Conservation (phyloP, 352 stramenopile species). For the Phytopythium delawarense region DNA sequence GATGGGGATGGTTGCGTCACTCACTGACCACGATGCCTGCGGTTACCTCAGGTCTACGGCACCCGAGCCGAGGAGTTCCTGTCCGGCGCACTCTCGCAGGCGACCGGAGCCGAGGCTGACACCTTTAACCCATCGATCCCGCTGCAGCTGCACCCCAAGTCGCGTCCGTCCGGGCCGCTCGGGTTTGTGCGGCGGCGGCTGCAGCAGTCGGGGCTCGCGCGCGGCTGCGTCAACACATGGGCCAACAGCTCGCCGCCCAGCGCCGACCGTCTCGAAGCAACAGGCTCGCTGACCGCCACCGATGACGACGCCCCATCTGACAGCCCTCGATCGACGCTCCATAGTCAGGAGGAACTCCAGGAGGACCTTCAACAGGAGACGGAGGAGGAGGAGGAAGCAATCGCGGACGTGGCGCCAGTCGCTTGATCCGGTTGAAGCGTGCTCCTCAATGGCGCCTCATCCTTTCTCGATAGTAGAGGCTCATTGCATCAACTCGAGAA, state of each 20-base stretch:
- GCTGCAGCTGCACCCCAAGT: slow-evolving; percentile 3
- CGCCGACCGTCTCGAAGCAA: slow-evolving; percentile 9
- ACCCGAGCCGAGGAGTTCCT: slow-evolving; percentile 55
- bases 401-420: neutral
- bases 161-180: slow-evolving; percentile 19
- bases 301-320: neutral
- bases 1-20: neutral
- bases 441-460: neutral
- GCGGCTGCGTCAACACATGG: slow-evolving; percentile 57
- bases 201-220: slow-evolving; percentile 46
- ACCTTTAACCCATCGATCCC: neutral
- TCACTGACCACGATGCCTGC: neutral
- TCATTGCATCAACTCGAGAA: too few relatives aligned
- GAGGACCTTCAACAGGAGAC: neutral
- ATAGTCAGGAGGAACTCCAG: neutral
- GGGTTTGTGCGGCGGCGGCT: slow-evolving; percentile 46
- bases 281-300: neutral
- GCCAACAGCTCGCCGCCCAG: slow-evolving; percentile 17
- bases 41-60: slow-evolving; percentile 46
- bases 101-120: slow-evolving; percentile 22
- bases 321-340: neutral
- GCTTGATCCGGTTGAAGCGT: neutral
- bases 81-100: slow-evolving; percentile 45
- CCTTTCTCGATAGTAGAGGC: neutral
- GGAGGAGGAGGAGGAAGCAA: neutral